Evolutionary conservation across 371 early-diverging fungal species (phyloP).

Genomic region (Lichtheimia ornata): DNA sequence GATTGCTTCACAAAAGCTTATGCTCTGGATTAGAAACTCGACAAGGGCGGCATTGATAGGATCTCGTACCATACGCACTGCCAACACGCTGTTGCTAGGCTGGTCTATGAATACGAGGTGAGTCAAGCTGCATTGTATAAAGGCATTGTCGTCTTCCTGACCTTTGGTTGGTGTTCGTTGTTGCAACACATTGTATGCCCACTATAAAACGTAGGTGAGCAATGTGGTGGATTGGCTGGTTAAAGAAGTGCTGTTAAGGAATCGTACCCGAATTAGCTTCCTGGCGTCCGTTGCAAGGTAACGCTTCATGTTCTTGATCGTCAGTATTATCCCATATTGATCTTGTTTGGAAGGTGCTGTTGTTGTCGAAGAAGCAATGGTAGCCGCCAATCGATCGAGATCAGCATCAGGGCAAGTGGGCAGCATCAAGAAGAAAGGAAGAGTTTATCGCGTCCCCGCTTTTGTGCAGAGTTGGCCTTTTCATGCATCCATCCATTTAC

Average conservation of each 20-base stretch:
- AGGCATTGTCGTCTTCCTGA: neutral
- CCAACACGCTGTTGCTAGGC: neutral
- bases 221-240: neutral
- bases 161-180: conserved; percentile 17
- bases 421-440: conserved; percentile 2
- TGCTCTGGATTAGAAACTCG: conserved; percentile 29
- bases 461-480: too few species aligned
- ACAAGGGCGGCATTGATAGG: conserved; percentile 29
- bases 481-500: too few species aligned
- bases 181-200: conserved; percentile 19
- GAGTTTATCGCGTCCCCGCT: neutral
- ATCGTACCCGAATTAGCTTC: conserved; percentile 19
- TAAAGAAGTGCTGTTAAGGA: too few species aligned
- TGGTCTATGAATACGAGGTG: neutral
- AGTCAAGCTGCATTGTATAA: neutral
- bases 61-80: conserved; percentile 20
- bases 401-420: conserved; percentile 14
- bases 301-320: conserved; percentile 18
- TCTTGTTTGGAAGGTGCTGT: neutral
- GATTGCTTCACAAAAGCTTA: conserved; percentile 33
- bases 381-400: conserved; percentile 7
- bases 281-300: conserved; percentile 18
- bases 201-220: conserved; percentile 12
- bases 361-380: conserved; percentile 1
- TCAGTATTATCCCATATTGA: conserved; percentile 8